Evolutionary conservation across 768 basidiomycete species (phyloP).

Genomic region (Scleroderma bovista): DNA sequence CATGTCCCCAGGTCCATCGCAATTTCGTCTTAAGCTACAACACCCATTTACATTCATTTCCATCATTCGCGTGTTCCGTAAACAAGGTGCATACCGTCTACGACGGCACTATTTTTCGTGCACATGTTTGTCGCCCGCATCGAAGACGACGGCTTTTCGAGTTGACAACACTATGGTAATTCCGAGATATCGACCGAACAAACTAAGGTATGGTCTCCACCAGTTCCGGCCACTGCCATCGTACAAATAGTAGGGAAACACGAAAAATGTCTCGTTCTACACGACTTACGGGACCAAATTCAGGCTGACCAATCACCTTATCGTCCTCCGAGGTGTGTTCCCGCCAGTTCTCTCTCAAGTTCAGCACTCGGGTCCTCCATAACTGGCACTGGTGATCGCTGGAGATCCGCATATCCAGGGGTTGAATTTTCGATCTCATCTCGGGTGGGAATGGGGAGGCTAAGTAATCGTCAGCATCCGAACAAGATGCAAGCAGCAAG

Average conservation of each 20-base stretch:
- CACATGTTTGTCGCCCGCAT: no score
- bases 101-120: no score
- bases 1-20: no score
- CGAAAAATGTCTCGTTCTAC: neutral
- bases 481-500: neutral
- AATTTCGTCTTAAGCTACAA: no score
- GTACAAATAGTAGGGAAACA: neutral
- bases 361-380: conserved; percentile 84
- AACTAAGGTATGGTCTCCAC: no score
- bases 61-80: no score
- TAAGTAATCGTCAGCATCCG: conserved; percentile 18
- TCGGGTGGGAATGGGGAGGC: conserved; percentile 73
- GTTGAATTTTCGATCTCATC: conserved; percentile 80
- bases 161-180: no score
- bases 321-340: conserved; percentile 47
- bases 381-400: conserved; percentile 58
- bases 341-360: conserved; percentile 81
- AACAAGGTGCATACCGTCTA: no score
- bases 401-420: conserved; percentile 53
- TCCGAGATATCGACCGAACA: no score
- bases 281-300: neutral
- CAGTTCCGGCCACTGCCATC: neutral
- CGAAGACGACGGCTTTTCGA: no score
- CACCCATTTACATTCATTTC: no score
- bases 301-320: conserved; percentile 7